Base-by-base conservation (phyloP, 345 rosid species). In the Eucalyptus shirleyi region DNA sequence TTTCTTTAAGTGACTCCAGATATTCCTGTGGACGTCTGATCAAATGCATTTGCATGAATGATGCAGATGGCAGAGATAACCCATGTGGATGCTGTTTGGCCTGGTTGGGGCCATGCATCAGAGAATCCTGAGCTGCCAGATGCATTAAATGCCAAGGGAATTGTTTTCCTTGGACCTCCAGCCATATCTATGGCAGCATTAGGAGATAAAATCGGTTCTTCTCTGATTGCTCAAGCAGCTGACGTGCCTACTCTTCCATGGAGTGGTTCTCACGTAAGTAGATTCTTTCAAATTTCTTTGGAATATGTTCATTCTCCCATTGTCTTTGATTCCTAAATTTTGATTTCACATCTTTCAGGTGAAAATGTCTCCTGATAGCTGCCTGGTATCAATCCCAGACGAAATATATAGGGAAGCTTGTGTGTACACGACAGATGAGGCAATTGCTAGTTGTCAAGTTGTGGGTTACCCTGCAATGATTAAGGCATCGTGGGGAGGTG, bases 401-500 rank as follows among this genome's bases (percentile, higher is more conserved):
- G 99, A 98, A 62, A 88, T 95, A 86, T 98, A 97, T 89, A 94
- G 96, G 92, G 95, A 97, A 94, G 99, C 99, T 56, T 98, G 99
- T 93, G 99, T 98, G n/a, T 91, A 94, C 93, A 97, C 99, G 53
- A 98, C 99, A 45, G 99, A 97, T 93, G 99, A 98, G 93, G 99
- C 99, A 24, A 94, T 97, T 93, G 97, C 97, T 85, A 98, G 99
- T 90, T 98, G 99, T 93, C 98, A 96, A 93, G 94, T 98, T 91
- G 97, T 98, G 59, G 99, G 99, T 91, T 98, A 98, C 93, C 99
- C 99, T 87, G 99, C 99, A 92, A 98, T 98, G 99, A 98, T 97
- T 93, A 98, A 98, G 96, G 99, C 99, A 80, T 98, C 99, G 5
- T 98, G 99, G 99, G 99, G 99, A 88, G 99, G 99, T 55, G 99